A percentile compares a stretch with the other conserved stretches of the same genome.
Evolutionary conservation across 257 asterid species (phyloP).

Genomic region (Euphrasia confusa): DNA sequence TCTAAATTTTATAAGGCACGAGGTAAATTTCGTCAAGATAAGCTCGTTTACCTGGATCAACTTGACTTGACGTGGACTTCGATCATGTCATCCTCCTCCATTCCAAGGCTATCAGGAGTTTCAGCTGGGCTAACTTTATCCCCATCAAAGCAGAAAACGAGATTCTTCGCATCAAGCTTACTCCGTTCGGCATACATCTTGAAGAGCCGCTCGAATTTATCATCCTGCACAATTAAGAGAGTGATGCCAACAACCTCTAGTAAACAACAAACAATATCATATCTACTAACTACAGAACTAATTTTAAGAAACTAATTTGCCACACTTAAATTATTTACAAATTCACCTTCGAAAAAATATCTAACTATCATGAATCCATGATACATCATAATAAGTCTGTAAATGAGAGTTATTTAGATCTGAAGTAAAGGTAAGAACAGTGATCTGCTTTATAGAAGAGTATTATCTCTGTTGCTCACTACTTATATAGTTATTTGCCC

Average conservation of each 20-base stretch:
- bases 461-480: neutral
- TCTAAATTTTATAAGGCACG: neutral
- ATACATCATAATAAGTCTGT: neutral
- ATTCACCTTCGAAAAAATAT: no score
- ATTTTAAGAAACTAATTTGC: neutral
- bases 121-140: slow-evolving; percentile 56
- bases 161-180: slow-evolving; percentile 47
- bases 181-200: slow-evolving; percentile 63
- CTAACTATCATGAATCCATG: neutral
- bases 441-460: neutral
- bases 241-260: slow-evolving; percentile 7
- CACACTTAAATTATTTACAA: neutral
- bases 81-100: slow-evolving; percentile 88
- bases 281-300: neutral
- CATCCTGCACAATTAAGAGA: slow-evolving; percentile 52
- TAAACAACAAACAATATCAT: neutral
- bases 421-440: neutral
- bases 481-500: neutral
- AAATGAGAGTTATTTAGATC: neutral
- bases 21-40: slow-evolving; percentile 5
- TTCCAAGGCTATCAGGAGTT: slow-evolving; percentile 66
- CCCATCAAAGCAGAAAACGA: slow-evolving; percentile 74
- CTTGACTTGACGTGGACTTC: slow-evolving; percentile 67
- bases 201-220: slow-evolving; percentile 73
- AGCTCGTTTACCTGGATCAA: slow-evolving; percentile 35